Base-by-base conservation (phyloP, 2,329 filamentous ascomycete species). In the Aspergillus oerlinghausenensis region DNA sequence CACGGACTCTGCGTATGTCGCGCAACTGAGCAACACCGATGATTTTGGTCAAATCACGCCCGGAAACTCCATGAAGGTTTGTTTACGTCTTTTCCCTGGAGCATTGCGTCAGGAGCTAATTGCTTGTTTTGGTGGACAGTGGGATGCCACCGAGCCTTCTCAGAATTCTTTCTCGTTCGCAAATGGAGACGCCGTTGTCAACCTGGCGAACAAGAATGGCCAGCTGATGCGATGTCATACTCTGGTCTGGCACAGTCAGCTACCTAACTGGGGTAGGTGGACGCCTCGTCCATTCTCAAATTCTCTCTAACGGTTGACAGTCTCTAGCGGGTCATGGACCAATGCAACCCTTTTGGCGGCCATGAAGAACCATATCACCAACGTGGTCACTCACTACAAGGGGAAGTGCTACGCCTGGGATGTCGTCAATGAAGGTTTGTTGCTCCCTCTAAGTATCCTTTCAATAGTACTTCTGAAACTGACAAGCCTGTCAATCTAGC, bases 1-100 rank as follows among this genome's bases (percentile, higher is more conserved):
- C 38, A 75, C 73, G 48, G 82, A 88, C 70, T 66, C 72, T 11
- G 65, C 77, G 28, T 89, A 88, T 69, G 72, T 79, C 19, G 69
- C 73, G 21, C 82, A 87, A 58, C 74, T 86, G 45, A 78, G 77
- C 65, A 83, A 88, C 70, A 79, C 80, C 7, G 73, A 75, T 49
- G 84, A 87, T 65, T 88, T 88, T 64, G 86, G 86, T 32, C 81
- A 85, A 68, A 77, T 87, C 26, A 87, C 85, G 0, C 84, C 85
- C 0, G 83, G 81, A 50, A 89, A 89, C 67, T 79, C 80, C 2
- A 82, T 85, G 69, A 84, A 84, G 67, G 73, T 72, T 54, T 42
- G 63, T 23, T 25, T 19, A 38, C 5, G 6, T 17, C 14, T 38
- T n/a, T n/a, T 38, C 6, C 32, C 14, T 7, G 14, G 6, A 38